phyloP scores from a whole-genome alignment of 805 yeast species.

The Pichia insulana region DNA sequence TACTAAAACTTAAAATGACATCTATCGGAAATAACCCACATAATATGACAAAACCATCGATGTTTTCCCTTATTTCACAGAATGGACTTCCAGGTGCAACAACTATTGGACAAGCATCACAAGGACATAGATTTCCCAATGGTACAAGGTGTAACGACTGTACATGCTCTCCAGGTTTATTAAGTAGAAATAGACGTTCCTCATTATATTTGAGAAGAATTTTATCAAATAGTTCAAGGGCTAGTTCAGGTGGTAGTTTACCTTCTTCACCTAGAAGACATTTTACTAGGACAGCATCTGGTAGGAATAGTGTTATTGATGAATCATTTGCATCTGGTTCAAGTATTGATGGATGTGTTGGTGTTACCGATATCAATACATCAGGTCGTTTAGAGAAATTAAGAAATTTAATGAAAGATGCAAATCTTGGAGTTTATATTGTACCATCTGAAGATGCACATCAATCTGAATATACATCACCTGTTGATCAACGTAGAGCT shows the following conservation, averaged over 20 bases:
- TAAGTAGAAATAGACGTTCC: constrained; percentile 58
- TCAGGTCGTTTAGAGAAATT: constrained; percentile 49
- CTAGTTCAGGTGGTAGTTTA: neutral
- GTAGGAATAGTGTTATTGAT: constrained; percentile 6
- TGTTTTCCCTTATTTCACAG: constrained; percentile 32
- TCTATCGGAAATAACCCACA: neutral
- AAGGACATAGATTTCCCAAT: constrained; percentile 16
- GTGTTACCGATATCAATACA: constrained; percentile 38
- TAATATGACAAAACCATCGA: constrained; percentile 29
- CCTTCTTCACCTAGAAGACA: constrained; percentile 10
- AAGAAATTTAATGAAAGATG: constrained; percentile 53
- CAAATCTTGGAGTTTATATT: constrained; percentile 58
- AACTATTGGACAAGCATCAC: constrained; percentile 20
- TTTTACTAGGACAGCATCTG: neutral
- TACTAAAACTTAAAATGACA: constrained; percentile 8
- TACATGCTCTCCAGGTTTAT: constrained; percentile 76
- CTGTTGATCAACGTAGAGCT: constrained; percentile 45
- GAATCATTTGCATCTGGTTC: constrained; percentile 22
- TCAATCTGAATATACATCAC: constrained; percentile 52
- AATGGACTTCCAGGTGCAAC: constrained; percentile 26
- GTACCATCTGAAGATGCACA: constrained; percentile 55
- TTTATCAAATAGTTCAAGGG: constrained; percentile 13
- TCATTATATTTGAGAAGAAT: constrained; percentile 32
- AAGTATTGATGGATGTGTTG: constrained; percentile 10
- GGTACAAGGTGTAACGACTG: constrained; percentile 59